Conservation (phyloP, 495 filamentous ascomycete species). For the Hypoxylon perforatum region DNA sequence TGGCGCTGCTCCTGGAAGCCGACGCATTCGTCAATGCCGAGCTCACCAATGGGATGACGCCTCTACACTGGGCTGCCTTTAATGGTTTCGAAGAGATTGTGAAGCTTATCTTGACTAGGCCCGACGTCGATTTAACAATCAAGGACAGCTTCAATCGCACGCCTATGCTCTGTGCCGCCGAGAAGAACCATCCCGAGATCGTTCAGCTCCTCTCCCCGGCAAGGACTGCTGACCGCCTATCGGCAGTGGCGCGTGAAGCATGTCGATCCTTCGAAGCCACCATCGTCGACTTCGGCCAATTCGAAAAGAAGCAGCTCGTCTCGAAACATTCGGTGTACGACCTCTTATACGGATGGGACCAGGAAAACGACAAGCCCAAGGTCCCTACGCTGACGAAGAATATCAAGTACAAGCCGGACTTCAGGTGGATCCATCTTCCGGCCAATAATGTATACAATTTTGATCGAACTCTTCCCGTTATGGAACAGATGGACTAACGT, state of each 20-base stretch:
- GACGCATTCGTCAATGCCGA: slow-evolving; percentile 67
- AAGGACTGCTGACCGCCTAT: slow-evolving; percentile 62
- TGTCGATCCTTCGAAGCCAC: slow-evolving; percentile 73
- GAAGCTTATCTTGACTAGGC: slow-evolving; percentile 59
- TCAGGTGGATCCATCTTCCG: slow-evolving; percentile 77
- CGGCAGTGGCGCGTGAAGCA: slow-evolving; percentile 65
- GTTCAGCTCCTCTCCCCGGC: slow-evolving; percentile 67
- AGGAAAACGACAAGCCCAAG: slow-evolving; percentile 64
- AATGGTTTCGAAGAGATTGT: slow-evolving; percentile 69
- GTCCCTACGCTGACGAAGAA: slow-evolving; percentile 66
- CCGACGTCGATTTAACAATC: slow-evolving; percentile 58
- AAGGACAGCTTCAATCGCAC: slow-evolving; percentile 72
- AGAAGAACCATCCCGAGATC: slow-evolving; percentile 67
- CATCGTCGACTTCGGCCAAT: slow-evolving; percentile 75
- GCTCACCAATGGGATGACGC: slow-evolving; percentile 67
- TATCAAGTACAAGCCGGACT: slow-evolving; percentile 62
- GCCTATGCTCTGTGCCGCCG: slow-evolving; percentile 68
- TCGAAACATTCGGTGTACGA: slow-evolving; percentile 68
- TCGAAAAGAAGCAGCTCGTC: slow-evolving; percentile 70
- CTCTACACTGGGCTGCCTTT: slow-evolving; percentile 71
- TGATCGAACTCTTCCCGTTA: slow-evolving; percentile 16
- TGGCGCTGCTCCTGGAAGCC: slow-evolving; percentile 59
- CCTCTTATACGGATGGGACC: slow-evolving; percentile 69
- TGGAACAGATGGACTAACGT: slow-evolving; percentile 32
- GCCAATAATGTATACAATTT: slow-evolving; percentile 56